Evolutionary conservation across 2,329 filamentous ascomycete species (phyloP), one percentile per base, ranked within the genome.

Genomic region (Aspergillus sp.): DNA sequence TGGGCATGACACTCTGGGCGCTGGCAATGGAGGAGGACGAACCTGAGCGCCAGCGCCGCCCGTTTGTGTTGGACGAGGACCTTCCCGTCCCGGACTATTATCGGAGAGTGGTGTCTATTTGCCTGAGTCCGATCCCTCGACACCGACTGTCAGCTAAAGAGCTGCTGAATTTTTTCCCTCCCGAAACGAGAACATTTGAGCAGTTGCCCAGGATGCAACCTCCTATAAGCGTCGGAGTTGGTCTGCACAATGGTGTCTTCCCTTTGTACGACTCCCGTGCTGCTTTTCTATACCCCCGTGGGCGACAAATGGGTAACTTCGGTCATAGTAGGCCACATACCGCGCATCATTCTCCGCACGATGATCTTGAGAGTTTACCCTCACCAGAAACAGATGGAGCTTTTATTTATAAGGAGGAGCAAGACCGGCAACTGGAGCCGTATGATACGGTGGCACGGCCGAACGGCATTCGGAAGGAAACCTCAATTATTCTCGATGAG

Each of bases 1-100:
- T 98, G 5, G 95, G 95, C 5, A 99, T 99, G 95, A 92, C 96
- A 2, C 79, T 99, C 3, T 99, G 93, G 91, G 91, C 91, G 20
- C 78, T 99, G 46, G 93, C 91, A 1, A 89, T 89, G 69, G 85
- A 93, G 64, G 86, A 93, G 56, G 93, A 98, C 68, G 93, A 98
- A 68, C 95, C 95, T 1, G 95, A 98, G 72, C 82, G 85, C 19
- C 87, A 89, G 59, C 83, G 83, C 42, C 84, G 90, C 19, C 93
- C 93, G 0, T 76, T 96, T 59, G 70, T 73, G 24, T 75, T 86
- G 5, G 83, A 85, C 50, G 73, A 82, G 11, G 80, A 87, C 24
- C 50, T 66, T 37, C 65, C 68, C 30, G 82, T 96, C 8, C 95
- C 95, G 0, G 79, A 82, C 12, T 98, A 93, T 82, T 98, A 90